These are phyloP conservation scores for Rhizopogon sp. DNA, from an alignment of 768 basidiomycete species.

Conservation along the genomic window DNA sequence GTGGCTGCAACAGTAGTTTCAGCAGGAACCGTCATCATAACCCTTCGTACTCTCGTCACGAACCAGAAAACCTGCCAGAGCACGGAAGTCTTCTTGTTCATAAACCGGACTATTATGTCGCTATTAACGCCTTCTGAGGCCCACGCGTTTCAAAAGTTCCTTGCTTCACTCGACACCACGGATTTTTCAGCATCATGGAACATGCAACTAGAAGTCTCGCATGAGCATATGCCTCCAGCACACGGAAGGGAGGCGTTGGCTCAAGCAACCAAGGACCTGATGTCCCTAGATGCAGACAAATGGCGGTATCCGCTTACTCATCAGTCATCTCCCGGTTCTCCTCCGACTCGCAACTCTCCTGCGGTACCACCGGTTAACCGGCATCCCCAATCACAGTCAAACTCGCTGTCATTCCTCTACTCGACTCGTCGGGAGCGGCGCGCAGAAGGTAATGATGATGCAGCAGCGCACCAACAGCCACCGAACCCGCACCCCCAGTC, in stretches of 20 bases:
- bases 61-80: not conserved
- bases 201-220: conserved; percentile 28
- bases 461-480: not conserved
- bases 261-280: conserved; percentile 80
- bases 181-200: conserved; percentile 45
- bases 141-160: conserved; percentile 64
- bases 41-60: not conserved
- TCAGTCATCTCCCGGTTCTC: conserved; percentile 1
- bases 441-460: conserved; percentile 3
- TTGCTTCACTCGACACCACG: conserved; percentile 47
- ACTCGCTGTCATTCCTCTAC: conserved; percentile 11
- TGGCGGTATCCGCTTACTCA: conserved; percentile 29
- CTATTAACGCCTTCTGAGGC: conserved; percentile 65
- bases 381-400: conserved; percentile 14
- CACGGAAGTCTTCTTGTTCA: not conserved
- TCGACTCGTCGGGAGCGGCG: conserved; percentile 15
- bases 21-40: conserved; percentile 9
- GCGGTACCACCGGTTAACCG: conserved; percentile 8
- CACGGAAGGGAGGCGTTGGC: conserved; percentile 61
- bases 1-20: conserved; percentile 6
- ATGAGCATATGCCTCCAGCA: conserved; percentile 45
- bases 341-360: not conserved
- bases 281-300: conserved; percentile 54
- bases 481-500: not conserved
- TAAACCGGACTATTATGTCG: conserved; percentile 36